Percentiles rank a stretch among this genome's conserved stretches.
Conservation (phyloP, 164 flowering plant genomes). For the Magnolia officinalis region DNA sequence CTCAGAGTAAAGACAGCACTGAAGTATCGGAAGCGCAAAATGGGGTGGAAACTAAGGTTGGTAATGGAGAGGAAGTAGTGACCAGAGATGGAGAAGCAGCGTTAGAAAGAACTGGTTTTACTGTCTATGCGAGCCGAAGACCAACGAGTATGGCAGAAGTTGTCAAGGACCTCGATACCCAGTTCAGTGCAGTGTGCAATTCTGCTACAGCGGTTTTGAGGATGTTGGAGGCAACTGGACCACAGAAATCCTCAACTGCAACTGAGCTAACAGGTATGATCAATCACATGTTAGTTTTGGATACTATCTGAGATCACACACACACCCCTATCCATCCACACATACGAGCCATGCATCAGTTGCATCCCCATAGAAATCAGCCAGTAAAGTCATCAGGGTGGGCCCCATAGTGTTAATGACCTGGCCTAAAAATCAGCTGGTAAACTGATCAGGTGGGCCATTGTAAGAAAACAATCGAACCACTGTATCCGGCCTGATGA, state of each 20-base stretch:
- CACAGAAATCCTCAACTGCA: conserved; percentile 53
- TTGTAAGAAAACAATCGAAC: no score
- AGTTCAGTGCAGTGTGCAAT: conserved; percentile 58
- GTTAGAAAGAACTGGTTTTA: conserved; percentile 76
- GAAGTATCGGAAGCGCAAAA: conserved; percentile 45
- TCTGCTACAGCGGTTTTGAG: conserved; percentile 68
- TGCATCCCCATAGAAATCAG: neutral
- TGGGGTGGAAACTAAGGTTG: conserved; percentile 34
- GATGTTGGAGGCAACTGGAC: conserved; percentile 65
- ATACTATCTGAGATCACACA: neutral
- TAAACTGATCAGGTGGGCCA: neutral
- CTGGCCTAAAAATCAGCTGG: neutral
- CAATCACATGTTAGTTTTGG: neutral
- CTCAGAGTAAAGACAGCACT: conserved; percentile 29
- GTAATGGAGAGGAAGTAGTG: conserved; percentile 35
- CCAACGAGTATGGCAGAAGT: conserved; percentile 91
- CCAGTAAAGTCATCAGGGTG: neutral
- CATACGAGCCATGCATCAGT: neutral
- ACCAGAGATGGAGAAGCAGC: conserved; percentile 36
- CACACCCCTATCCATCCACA: neutral
- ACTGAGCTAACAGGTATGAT: conserved; percentile 68
- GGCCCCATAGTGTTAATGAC: neutral
- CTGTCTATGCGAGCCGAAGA: conserved; percentile 75
- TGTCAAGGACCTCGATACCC: conserved; percentile 76
- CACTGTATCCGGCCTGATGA: no score